Percentiles rank a stretch among this genome's conserved stretches.
These are phyloP conservation scores for Fusarium coicis DNA, from an alignment of 2,329 filamentous ascomycete genomes.

Conservation along the genomic window DNA sequence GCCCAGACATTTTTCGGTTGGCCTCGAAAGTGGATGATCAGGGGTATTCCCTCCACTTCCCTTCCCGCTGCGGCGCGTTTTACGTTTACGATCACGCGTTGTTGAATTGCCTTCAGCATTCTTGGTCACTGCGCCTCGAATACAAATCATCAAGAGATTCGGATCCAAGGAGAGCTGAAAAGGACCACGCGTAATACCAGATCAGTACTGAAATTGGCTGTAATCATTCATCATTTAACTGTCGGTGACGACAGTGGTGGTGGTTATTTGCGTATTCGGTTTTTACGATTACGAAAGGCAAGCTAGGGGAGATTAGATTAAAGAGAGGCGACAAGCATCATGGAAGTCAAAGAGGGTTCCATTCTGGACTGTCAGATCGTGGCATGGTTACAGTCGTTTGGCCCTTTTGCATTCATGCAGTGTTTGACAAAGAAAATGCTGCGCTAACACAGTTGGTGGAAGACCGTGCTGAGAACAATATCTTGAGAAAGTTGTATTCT, in stretches of 20 bases:
- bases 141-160: not conserved
- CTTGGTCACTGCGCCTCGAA: conserved; percentile 12
- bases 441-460: not conserved
- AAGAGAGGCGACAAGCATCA: not conserved
- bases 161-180: conserved; percentile 11
- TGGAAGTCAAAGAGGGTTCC: not conserved
- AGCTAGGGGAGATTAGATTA: not conserved
- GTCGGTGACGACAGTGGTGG: not conserved
- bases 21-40: conserved; percentile 33
- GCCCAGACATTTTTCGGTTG: conserved; percentile 17
- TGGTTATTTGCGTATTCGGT: conserved; percentile 27
- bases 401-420: not conserved
- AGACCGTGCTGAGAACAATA: conserved; percentile 28
- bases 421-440: conserved; percentile 7
- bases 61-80: conserved; percentile 22
- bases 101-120: not conserved
- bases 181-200: not conserved
- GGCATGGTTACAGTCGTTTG: not conserved
- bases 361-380: not conserved
- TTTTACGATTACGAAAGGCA: conserved; percentile 34
- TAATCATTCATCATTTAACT: not conserved
- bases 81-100: conserved; percentile 14
- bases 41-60: conserved; percentile 27
- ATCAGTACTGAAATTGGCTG: conserved; percentile 12
- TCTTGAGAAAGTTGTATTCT: conserved; percentile 10